These are phyloP conservation scores for Phallus indusiatus DNA, from an alignment of 768 basidiomycete species.

Conservation along the genomic window DNA sequence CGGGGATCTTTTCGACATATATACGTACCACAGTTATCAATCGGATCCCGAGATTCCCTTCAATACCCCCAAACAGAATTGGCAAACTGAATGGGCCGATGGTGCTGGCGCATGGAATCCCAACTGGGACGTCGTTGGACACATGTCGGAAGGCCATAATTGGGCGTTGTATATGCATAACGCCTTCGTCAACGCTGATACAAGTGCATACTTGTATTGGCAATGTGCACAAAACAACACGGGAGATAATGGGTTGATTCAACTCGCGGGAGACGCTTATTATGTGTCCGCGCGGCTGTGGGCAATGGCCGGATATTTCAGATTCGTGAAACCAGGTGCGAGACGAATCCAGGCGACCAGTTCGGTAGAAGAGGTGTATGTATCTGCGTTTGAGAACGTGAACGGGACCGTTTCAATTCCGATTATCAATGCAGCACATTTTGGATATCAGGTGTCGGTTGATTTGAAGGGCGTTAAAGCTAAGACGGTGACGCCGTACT, in stretches of 20 bases:
- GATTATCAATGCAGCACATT: background rate
- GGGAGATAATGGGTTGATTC: constrained; percentile 1
- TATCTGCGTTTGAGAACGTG: constrained; percentile 9
- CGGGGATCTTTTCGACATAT: constrained; percentile 1
- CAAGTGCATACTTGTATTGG: constrained; percentile 9
- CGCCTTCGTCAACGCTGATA: constrained; percentile 2
- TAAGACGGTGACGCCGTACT: background rate
- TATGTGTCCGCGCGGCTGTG: constrained; percentile 6
- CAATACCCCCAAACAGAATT: constrained; percentile 3
- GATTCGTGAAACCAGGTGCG: constrained; percentile 10
- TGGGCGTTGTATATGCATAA: constrained; percentile 6
- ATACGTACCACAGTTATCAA: constrained; percentile 9
- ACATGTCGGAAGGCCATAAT: background rate
- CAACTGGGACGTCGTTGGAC: background rate
- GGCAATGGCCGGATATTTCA: constrained; percentile 10
- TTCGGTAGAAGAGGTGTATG: background rate
- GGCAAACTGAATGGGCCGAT: constrained; percentile 10
- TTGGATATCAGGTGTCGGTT: background rate
- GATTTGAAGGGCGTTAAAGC: background rate
- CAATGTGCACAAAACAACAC: constrained; percentile 5
- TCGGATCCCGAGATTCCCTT: constrained; percentile 1
- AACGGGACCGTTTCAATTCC: constrained; percentile 1
- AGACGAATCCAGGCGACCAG: constrained; percentile 2
- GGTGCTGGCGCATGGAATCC: constrained; percentile 1
- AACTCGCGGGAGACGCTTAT: background rate